phyloP scores from a whole-genome alignment of 2,329 filamentous ascomycete species.

The Botrytis cinerea region DNA sequence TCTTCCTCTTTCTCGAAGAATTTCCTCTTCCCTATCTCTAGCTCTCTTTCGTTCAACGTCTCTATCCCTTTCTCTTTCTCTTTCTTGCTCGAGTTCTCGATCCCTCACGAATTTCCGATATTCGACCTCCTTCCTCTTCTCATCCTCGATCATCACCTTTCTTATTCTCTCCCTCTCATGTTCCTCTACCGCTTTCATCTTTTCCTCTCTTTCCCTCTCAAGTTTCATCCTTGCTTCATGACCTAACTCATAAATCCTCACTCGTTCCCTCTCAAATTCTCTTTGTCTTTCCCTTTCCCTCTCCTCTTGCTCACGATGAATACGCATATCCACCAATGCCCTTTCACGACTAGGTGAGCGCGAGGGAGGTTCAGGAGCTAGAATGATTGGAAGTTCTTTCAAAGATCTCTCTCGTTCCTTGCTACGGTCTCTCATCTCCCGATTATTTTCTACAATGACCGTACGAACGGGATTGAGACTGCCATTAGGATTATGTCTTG shows the following conservation, averaged over 20 bases:
- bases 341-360: slow-evolving; percentile 16
- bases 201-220: not conserved
- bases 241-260: not conserved
- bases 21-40: slow-evolving; percentile 2
- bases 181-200: not conserved
- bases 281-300: slow-evolving; percentile 2
- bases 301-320: slow-evolving; percentile 22
- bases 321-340: slow-evolving; percentile 6
- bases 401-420: slow-evolving; percentile 9
- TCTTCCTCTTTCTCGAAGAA: slow-evolving; percentile 4
- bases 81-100: slow-evolving; percentile 11
- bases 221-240: slow-evolving; percentile 11
- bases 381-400: not conserved
- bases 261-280: not conserved
- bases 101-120: not conserved
- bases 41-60: slow-evolving; percentile 4
- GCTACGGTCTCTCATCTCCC: slow-evolving; percentile 10
- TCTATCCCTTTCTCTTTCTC: not conserved
- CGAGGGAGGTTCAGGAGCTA: slow-evolving; percentile 13
- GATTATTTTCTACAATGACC: slow-evolving; percentile 20
- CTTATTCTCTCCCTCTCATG: slow-evolving; percentile 17
- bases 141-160: slow-evolving; percentile 9
- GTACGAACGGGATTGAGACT: slow-evolving; percentile 27
- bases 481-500: slow-evolving; percentile 31
- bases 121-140: not conserved